These are phyloP conservation scores for Hylodesmum podocarpum DNA, from an alignment of 306 rosid species.

Conservation along the genomic window DNA sequence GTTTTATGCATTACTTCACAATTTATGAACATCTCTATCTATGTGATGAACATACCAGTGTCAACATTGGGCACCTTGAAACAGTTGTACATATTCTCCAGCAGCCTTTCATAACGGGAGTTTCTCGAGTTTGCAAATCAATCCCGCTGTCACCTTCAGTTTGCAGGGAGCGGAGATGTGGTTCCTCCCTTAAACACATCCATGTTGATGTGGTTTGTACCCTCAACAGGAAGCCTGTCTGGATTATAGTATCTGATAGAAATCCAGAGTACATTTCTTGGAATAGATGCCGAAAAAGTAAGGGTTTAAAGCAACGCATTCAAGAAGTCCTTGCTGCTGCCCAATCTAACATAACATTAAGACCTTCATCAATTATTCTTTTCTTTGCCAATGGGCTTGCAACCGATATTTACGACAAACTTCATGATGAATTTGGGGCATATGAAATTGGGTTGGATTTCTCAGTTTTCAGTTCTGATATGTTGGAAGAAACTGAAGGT, in stretches of 20 bases:
- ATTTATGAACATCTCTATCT: neutral
- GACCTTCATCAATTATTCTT: constrained; percentile 71
- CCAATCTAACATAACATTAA: constrained; percentile 54
- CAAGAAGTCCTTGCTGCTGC: constrained; percentile 63
- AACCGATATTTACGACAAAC: constrained; percentile 37
- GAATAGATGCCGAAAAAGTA: constrained; percentile 47
- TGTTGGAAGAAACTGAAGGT: constrained; percentile 55
- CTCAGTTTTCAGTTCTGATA: constrained; percentile 46
- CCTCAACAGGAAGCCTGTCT: constrained; percentile 69
- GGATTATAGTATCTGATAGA: constrained; percentile 90
- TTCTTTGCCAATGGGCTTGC: constrained; percentile 75
- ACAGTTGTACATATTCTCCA: constrained; percentile 79
- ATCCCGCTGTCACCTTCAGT: constrained; percentile 49
- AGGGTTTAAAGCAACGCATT: constrained; percentile 65
- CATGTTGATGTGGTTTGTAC: constrained; percentile 75
- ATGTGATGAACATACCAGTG: constrained; percentile 39
- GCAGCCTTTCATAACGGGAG: constrained; percentile 74
- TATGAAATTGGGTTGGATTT: constrained; percentile 50
- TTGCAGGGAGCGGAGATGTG: constrained; percentile 12
- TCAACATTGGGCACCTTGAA: constrained; percentile 88
- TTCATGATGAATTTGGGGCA: constrained; percentile 59
- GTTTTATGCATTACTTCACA: neutral
- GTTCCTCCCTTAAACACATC: constrained; percentile 39
- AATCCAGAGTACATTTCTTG: constrained; percentile 76
- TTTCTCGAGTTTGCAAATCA: constrained; percentile 90